A percentile compares a stretch with the other conserved stretches of the same genome.
These are phyloP conservation scores for Hyphopichia homilentoma DNA, from an alignment of 805 yeast genomes.

Conservation along the genomic window DNA sequence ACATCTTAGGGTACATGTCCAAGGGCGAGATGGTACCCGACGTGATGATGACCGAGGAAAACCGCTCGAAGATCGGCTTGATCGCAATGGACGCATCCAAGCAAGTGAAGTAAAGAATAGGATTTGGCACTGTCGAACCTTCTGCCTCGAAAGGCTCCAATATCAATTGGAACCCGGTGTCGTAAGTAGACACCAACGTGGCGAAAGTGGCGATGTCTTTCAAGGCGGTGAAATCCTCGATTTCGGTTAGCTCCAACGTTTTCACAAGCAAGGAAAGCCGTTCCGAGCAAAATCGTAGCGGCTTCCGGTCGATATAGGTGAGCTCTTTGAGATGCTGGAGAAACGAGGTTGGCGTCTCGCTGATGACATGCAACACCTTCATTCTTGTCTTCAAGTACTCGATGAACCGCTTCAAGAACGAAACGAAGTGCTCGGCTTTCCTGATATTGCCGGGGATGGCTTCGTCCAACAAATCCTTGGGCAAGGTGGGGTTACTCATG, in stretches of 20 bases:
- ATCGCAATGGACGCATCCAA: slow-evolving; percentile 97
- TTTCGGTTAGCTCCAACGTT: slow-evolving; percentile 80
- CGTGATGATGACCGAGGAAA: slow-evolving; percentile 88
- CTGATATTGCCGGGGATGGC: slow-evolving; percentile 97
- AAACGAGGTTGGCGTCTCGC: slow-evolving; percentile 96
- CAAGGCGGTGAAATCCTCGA: slow-evolving; percentile 88
- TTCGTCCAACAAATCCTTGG: slow-evolving; percentile 81
- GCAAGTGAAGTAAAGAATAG: slow-evolving; percentile 88
- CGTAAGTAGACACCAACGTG: slow-evolving; percentile 91
- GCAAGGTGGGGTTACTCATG: slow-evolving; percentile 83
- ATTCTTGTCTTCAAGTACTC: slow-evolving; percentile 94
- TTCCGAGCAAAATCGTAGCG: slow-evolving; percentile 88
- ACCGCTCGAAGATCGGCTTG: slow-evolving; percentile 92
- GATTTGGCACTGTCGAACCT: slow-evolving; percentile 93
- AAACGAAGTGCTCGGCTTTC: slow-evolving; percentile 94
- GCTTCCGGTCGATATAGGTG: slow-evolving; percentile 90
- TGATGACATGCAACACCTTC: slow-evolving; percentile 95
- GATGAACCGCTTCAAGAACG: slow-evolving; percentile 86
- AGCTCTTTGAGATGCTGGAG: slow-evolving; percentile 88
- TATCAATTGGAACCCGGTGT: slow-evolving; percentile 85
- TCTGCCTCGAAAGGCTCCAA: slow-evolving; percentile 95
- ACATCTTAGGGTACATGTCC: slow-evolving; percentile 98
- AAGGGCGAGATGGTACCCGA: slow-evolving; percentile 98
- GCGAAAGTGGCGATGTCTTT: slow-evolving; percentile 98
- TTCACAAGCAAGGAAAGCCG: slow-evolving; percentile 83